Evolutionary conservation across 306 rosid species (phyloP), one percentile per base, ranked within the genome.

Genomic region (Lablab purpureus): DNA sequence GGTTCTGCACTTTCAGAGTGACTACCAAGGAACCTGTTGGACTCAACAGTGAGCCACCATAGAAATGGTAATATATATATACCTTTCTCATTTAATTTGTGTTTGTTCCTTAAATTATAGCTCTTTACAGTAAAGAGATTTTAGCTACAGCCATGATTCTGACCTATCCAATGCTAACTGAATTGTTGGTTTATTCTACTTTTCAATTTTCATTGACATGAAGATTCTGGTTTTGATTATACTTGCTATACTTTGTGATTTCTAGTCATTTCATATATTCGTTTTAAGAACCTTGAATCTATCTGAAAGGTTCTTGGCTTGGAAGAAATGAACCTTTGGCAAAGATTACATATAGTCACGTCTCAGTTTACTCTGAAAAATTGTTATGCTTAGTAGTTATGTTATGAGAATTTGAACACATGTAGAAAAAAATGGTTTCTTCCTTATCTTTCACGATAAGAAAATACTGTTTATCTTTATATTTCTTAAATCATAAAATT

Each of bases 1-100:
- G 52, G 37, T 51, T 83, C 17, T 0, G 76, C 82, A 82, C 56
- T 45, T 41, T 45, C 65, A 37, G 72, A 52, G 21, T 73, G 73
- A 34, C 56, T 40, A 34, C 23, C n/a, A 36, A 41, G 45, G 65
- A 47, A 68, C 37, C 60, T 46, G 43, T 27, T 73, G 73, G 69
- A 60, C 47, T 19, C 25, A 6, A 40, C 25, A 25, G 23, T 15
- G 43, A 55, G 43, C 71, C 76, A 36, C 23, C 46, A 34, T 23
- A 43, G 28, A 76, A 14, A 62, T 65, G 70, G 67, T 82, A 77
- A 64, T 74, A 43, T 64, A 18, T 27, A 30, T 54, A 28, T 15
- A 22, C 34, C 55, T 66, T 18, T 25, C 58, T 63, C 30, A 50
- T 82, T 51, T 71, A 60, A 27, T 76, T 70, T 30, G 74, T 19